These are phyloP conservation scores for Globisporangium emineosum DNA, from an alignment of 352 stramenopile species.

Conservation along the genomic window DNA sequence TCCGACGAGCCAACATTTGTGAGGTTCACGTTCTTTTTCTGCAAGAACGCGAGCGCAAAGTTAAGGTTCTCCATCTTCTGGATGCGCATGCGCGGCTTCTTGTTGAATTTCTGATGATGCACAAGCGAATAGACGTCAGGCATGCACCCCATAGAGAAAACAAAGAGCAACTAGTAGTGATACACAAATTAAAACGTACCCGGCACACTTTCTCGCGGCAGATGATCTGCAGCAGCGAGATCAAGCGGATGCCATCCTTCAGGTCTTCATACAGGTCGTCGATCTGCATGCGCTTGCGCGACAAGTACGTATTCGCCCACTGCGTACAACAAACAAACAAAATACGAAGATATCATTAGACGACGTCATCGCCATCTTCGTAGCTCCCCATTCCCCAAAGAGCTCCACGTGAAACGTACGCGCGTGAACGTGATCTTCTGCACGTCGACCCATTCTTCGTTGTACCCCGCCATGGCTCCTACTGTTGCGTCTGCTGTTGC, in stretches of 20 bases:
- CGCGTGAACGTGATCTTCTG: constrained; percentile 92
- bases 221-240: constrained; percentile 88
- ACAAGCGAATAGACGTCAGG: background rate
- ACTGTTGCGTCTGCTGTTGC: background rate
- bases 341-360: background rate
- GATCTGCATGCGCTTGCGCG: constrained; percentile 86
- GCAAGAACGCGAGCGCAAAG: constrained; percentile 87
- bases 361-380: background rate
- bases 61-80: constrained; percentile 93
- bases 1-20: constrained; percentile 92
- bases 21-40: constrained; percentile 87
- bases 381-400: background rate
- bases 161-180: constrained; percentile 3
- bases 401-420: constrained; percentile 31
- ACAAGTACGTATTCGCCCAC: constrained; percentile 91
- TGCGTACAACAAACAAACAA: constrained; percentile 18
- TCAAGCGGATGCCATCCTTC: constrained; percentile 82
- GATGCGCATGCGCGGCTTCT: constrained; percentile 91
- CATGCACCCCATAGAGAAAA: background rate
- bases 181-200: constrained; percentile 33
- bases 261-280: constrained; percentile 89
- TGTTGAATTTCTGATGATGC: constrained; percentile 87
- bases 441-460: constrained; percentile 87
- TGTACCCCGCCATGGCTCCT: constrained; percentile 54
- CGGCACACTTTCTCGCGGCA: constrained; percentile 84